Percentiles rank a stretch among this genome's conserved stretches.
phyloP scores from a whole-genome alignment of 108 stramenopile species.

The Craspedostauros australis region DNA sequence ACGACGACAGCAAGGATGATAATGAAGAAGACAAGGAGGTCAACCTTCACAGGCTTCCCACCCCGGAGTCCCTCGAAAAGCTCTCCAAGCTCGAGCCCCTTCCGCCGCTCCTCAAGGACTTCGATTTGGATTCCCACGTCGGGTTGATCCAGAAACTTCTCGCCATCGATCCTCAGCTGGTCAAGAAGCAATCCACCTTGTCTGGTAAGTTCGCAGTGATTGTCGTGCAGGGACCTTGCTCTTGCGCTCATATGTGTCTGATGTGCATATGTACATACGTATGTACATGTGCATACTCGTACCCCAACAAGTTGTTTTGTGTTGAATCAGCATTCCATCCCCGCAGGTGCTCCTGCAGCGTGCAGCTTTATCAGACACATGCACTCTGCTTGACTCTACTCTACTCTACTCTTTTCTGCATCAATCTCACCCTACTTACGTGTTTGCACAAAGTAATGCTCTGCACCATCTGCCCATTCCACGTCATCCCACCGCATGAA shows the following conservation, averaged over 20 bases:
- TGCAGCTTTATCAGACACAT: too few relatives aligned
- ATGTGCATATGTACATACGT: too few relatives aligned
- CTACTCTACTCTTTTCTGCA: too few relatives aligned
- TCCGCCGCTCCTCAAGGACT: constrained; percentile 57
- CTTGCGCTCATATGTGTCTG: too few relatives aligned
- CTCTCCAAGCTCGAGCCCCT: constrained; percentile 67
- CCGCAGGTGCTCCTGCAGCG: too few relatives aligned
- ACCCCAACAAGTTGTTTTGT: too few relatives aligned
- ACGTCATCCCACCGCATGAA: neutral
- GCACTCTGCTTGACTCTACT: too few relatives aligned
- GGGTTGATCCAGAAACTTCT: constrained; percentile 74
- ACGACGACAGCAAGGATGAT: constrained; percentile 2
- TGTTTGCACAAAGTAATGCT: neutral
- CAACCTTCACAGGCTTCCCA: constrained; percentile 15
- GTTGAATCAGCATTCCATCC: too few relatives aligned
- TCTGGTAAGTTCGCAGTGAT: constrained; percentile 49
- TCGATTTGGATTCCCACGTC: constrained; percentile 81
- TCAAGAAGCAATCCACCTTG: constrained; percentile 53
- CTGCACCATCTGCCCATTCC: neutral
- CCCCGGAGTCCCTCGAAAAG: constrained; percentile 48
- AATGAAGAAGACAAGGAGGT: constrained; percentile 17
- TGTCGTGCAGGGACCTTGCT: too few relatives aligned
- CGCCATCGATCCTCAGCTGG: constrained; percentile 57
- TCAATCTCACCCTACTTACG: neutral
- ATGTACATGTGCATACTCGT: too few relatives aligned